Conservation (phyloP, 495 filamentous ascomycete species). For the Penicillium verhagenii region DNA sequence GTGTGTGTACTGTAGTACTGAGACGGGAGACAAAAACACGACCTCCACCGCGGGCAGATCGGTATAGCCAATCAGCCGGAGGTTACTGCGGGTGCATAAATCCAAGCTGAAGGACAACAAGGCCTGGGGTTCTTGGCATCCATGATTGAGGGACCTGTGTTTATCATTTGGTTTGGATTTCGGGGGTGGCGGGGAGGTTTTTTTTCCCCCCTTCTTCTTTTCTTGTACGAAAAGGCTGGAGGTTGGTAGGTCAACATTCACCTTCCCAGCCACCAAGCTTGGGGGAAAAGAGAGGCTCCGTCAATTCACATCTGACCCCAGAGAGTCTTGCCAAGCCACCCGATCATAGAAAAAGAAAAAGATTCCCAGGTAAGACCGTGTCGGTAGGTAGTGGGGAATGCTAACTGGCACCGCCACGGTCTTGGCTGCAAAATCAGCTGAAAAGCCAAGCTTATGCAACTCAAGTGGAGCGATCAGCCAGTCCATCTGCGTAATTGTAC, state of each 20-base stretch:
- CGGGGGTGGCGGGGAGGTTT: background rate
- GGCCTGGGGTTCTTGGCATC: conserved; percentile 1
- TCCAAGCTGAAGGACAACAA: conserved; percentile 10
- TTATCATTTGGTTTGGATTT: background rate
- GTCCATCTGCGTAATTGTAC: background rate
- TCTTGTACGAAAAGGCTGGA: background rate
- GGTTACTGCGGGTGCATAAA: too few species aligned
- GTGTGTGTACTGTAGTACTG: too few species aligned
- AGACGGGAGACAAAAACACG: conserved; percentile 14
- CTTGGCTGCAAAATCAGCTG: conserved; percentile 11
- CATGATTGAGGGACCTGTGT: background rate
- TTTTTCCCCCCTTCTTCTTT: background rate
- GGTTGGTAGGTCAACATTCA: conserved; percentile 62
- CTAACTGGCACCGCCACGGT: conserved; percentile 20
- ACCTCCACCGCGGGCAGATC: conserved; percentile 15
- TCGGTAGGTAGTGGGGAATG: conserved; percentile 14
- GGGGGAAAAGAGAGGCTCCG: background rate
- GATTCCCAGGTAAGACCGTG: conserved; percentile 11
- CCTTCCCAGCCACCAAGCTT: conserved; percentile 45
- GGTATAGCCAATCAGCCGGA: conserved; percentile 20
- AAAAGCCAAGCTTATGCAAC: background rate
- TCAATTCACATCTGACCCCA: background rate
- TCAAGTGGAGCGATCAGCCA: background rate
- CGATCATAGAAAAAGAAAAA: background rate
- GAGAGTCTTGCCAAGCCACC: background rate